These are phyloP conservation scores for Mycena polygramma DNA, from an alignment of 768 basidiomycete genomes.

Conservation along the genomic window DNA sequence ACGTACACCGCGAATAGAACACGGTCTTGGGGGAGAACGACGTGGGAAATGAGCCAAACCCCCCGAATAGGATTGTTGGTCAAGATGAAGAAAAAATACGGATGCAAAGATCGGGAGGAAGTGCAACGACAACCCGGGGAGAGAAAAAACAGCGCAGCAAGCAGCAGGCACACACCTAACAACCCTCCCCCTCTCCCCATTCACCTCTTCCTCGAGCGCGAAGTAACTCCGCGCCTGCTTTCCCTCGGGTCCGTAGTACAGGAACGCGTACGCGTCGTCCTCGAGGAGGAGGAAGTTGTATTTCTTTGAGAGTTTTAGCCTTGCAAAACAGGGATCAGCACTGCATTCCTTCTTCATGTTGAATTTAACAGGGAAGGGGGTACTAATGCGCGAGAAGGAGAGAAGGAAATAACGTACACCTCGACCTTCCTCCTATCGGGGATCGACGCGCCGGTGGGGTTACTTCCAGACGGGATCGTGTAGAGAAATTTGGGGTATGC, in stretches of 20 bases:
- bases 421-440: conserved; percentile 33
- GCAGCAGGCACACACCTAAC: conserved; percentile 46
- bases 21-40: too few relatives aligned
- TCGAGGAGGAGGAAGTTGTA: conserved; percentile 67
- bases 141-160: too few relatives aligned
- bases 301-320: conserved; percentile 68
- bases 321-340: conserved; percentile 22
- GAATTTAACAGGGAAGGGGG: too few relatives aligned
- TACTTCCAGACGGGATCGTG: conserved; percentile 63
- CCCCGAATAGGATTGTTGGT: too few relatives aligned
- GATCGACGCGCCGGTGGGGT: conserved; percentile 49
- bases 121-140: too few relatives aligned
- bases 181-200: conserved; percentile 64
- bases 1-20: too few relatives aligned
- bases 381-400: too few relatives aligned
- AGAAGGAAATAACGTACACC: conserved; percentile 20
- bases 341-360: not conserved
- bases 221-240: conserved; percentile 46
- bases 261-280: conserved; percentile 44
- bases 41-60: too few relatives aligned
- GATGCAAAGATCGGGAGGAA: too few relatives aligned
- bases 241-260: conserved; percentile 36
- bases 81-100: too few relatives aligned
- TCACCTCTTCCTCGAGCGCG: conserved; percentile 48
- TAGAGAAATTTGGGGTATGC: conserved; percentile 74